phyloP scores from a whole-genome alignment of 1,284 basidiomycete species.

The Limonomyces culmigenus region DNA sequence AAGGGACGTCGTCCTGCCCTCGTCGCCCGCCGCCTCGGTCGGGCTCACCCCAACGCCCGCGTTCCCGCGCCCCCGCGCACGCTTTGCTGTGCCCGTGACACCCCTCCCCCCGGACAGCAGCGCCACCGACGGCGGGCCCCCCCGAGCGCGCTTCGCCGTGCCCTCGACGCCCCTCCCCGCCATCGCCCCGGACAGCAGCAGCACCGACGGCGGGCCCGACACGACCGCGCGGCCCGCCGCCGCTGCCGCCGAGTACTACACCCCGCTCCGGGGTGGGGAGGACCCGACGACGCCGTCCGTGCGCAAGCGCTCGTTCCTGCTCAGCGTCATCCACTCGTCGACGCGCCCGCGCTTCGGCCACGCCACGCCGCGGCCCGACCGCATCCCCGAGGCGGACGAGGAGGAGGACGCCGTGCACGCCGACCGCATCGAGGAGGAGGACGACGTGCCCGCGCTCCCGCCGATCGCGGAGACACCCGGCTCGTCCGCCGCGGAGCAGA shows the following conservation, averaged over 20 bases:
- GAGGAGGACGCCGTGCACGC: neutral
- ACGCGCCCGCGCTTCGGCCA: constrained; percentile 45
- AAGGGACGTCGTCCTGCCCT: constrained; percentile 23
- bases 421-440: neutral
- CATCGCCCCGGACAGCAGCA: too few relatives aligned
- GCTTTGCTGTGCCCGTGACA: neutral
- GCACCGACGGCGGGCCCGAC: too few relatives aligned
- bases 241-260: too few relatives aligned
- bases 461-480: neutral
- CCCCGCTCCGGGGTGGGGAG: too few relatives aligned
- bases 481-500: neutral
- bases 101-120: too few relatives aligned
- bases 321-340: constrained; percentile 64
- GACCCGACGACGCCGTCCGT: constrained; percentile 42
- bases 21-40: constrained; percentile 15
- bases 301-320: constrained; percentile 55
- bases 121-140: too few relatives aligned
- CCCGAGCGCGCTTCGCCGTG: constrained; percentile 41
- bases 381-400: constrained; percentile 4
- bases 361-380: constrained; percentile 45
- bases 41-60: constrained; percentile 46
- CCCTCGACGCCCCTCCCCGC: too few relatives aligned
- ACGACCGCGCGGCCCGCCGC: too few relatives aligned
- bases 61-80: constrained; percentile 15
- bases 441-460: neutral